A percentile compares a stretch with the other conserved stretches of the same genome.
Evolutionary conservation across 2,329 filamentous ascomycete genomes (phyloP).

Genomic region (Leptodontidium sp.): DNA sequence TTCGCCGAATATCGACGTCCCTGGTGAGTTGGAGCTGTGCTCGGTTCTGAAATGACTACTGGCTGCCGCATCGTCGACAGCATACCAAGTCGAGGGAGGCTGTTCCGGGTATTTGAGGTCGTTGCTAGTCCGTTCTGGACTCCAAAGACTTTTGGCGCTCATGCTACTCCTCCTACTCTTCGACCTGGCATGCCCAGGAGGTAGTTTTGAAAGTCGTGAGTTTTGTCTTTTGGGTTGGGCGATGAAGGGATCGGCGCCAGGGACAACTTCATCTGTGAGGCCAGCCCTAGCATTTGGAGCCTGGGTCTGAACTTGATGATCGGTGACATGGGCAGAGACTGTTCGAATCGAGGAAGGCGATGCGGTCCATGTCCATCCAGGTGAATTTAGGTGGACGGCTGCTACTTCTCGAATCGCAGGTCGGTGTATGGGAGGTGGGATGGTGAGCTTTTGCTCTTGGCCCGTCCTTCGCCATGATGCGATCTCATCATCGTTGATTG

Average conservation of each 20-base stretch:
- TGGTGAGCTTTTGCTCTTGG: slow-evolving; percentile 30
- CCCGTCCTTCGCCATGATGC: slow-evolving; percentile 61
- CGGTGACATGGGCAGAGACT: slow-evolving; percentile 42
- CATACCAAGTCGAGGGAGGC: slow-evolving; percentile 39
- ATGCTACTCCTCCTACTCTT: slow-evolving; percentile 45
- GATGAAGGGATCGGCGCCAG: slow-evolving; percentile 68
- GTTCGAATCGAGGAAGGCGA: slow-evolving; percentile 38
- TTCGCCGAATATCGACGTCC: slow-evolving; percentile 38
- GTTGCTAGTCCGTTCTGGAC: slow-evolving; percentile 32
- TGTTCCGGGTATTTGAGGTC: slow-evolving; percentile 35
- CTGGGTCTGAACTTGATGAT: slow-evolving; percentile 58
- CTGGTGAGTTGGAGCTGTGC: slow-evolving; percentile 36
- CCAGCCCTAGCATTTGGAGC: slow-evolving; percentile 70
- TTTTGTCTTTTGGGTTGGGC: slow-evolving; percentile 59
- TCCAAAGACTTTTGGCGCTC: slow-evolving; percentile 43
- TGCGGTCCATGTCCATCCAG: slow-evolving; percentile 41
- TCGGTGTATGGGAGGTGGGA: slow-evolving; percentile 26
- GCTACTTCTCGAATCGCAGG: slow-evolving; percentile 29
- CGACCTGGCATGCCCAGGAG: slow-evolving; percentile 40
- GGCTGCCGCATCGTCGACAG: slow-evolving; percentile 26
- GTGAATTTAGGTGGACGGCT: slow-evolving; percentile 29
- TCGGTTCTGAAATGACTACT: slow-evolving; percentile 31
- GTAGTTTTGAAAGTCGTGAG: slow-evolving; percentile 60
- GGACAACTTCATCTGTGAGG: slow-evolving; percentile 67
- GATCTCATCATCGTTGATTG: slow-evolving; percentile 72